Evolutionary conservation across 208 protist species (phyloP), one percentile per base, ranked within the genome.

Genomic region (Leishmania amazonensis): DNA sequence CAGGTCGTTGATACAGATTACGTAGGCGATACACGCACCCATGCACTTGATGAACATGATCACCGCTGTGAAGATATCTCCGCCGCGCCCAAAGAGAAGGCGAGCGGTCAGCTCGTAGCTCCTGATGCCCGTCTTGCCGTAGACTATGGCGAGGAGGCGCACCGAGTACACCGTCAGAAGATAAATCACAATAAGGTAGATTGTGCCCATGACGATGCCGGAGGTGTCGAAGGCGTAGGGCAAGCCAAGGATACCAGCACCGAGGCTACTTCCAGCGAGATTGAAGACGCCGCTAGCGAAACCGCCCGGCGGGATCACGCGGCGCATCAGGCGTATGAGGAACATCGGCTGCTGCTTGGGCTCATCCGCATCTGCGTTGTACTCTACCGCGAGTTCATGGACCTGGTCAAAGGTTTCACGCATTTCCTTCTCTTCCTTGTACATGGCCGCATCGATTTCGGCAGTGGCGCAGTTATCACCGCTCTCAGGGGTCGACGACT

Each of bases 1-100:
- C 19, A 95, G 54, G 62, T 93, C 90, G 45, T 81, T 47, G 7
- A 96, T 81, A 51, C 83, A 92, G 76, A 95, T 92, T 15, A 96
- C 88, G 77, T 95, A 96, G 24, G 92, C 87, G 38, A 96, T 83
- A 60, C 89, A 93, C n/a, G 90, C 89, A 68, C 92, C 92, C 42
- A 93, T 92, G 77, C 93, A 96, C 72, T 92, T 94, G 45, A 94
- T 31, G 72, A 94, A 91, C 87, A 95, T 96, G 72, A 95, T 88
- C 47, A 90, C 77, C 19, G 86, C 89, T 1, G 84, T 83, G 78
- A 97, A 93, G 77, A 89, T 81, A 76, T 94, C 92, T 21, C 83
- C 86, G 40, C 88, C 85, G 3, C 57, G 67, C 31, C 90, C 91
- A 51, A 94, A 91, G 19, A 96, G 83, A 47, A 83, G 47, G 13